Evolutionary conservation across 2,329 filamentous ascomycete genomes (phyloP), one percentile per base, ranked within the genome.

Genomic region (Ophiostoma fasciatum): DNA sequence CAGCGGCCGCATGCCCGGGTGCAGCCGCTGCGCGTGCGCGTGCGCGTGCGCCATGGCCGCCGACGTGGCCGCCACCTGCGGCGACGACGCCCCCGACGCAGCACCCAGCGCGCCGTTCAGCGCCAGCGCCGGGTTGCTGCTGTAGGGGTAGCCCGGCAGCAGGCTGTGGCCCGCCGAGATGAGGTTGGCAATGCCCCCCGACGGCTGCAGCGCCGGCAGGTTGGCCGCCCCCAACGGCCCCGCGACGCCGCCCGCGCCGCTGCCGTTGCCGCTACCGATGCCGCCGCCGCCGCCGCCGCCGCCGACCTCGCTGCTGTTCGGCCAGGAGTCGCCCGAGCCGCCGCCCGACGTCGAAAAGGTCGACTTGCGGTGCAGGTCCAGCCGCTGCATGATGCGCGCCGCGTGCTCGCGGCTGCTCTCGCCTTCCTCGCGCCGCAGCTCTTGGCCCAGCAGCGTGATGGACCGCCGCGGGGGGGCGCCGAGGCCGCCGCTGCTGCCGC

Each of bases 321-420:
- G 22, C 22, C 7, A 23, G n/a, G n/a, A n/a, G n/a, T n/a, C n/a
- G n/a, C n/a, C n/a, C n/a, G n/a, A n/a, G n/a, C n/a, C 22, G 7
- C 22, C 22, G 22, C 11, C 22, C 22, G 7, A 23, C 22, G 35
- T 25, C 11, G 28, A 14, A 18, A 77, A 71, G 7, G 75, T 73
- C 26, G 77, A 67, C 52, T 88, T 92, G 45, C 88, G 76, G 54
- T 92, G 82, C 39, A 94, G 65, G 55, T 94, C 88, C 30, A 94
- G 68, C 56, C 85, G 94, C 53, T 92, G 83, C 54, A 94, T 94
- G 44, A 96, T 84, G 41, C 87, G 75, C 15, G 83, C 74, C 8
- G 83, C 81, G 54, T 90, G 84, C 41, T 92, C 85, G 42, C 81
- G 71, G 39, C 78, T 71, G 44, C 74, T 75, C 49, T 90, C 82